These are phyloP conservation scores for Monilinia fructigena DNA, from an alignment of 2,329 filamentous ascomycete species.

Conservation along the genomic window DNA sequence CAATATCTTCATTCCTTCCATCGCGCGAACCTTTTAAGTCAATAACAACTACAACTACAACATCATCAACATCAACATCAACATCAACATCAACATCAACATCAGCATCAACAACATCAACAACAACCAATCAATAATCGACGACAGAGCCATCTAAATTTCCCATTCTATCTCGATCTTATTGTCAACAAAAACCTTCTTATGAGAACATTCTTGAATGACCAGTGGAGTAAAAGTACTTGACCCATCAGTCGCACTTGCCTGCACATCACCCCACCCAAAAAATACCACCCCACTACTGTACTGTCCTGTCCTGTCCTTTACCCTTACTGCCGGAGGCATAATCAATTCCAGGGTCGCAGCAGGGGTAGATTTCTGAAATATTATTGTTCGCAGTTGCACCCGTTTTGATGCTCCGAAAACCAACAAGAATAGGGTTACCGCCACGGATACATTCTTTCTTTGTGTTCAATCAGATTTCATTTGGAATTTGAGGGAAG, in stretches of 20 bases:
- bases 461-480: not conserved
- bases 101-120: no score
- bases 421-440: conserved; percentile 11
- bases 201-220: not conserved
- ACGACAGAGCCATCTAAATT: not conserved
- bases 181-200: conserved; percentile 7
- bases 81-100: no score
- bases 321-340: conserved; percentile 2
- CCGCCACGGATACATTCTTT: conserved; percentile 7
- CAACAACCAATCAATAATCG: not conserved
- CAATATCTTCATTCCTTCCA: conserved; percentile 15
- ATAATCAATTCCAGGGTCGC: conserved; percentile 4
- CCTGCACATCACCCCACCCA: conserved; percentile 2
- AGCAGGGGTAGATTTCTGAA: conserved; percentile 9
- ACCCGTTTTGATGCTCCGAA: conserved; percentile 8
- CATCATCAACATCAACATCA: no score
- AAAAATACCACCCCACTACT: not conserved
- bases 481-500: not conserved
- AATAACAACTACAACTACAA: not conserved
- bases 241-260: not conserved
- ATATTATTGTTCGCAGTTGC: conserved; percentile 4
- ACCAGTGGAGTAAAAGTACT: not conserved
- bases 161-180: not conserved
- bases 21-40: not conserved
- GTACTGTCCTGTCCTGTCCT: no score